Base-by-base conservation (phyloP, 228 moss, liverwort and hornwort species). In the Sphagnum magellanicum region DNA sequence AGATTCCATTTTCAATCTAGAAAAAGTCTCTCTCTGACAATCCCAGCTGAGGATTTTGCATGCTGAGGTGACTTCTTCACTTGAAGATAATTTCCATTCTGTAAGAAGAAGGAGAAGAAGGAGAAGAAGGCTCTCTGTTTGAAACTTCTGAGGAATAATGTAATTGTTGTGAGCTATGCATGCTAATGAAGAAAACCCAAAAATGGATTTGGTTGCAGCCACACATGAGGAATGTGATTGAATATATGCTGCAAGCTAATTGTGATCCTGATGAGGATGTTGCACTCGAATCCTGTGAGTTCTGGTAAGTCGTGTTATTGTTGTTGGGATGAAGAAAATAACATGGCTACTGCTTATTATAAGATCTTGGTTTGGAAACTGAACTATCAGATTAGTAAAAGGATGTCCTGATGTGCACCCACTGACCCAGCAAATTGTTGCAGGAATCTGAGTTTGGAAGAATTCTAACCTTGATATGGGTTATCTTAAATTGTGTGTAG, bases 161-260 rank as follows among this genome's bases (percentile, higher is more conserved):
- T 32, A 32, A 32, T 32, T 32, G 32, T 32, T 32, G 32, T 32
- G 32, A 32, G 32, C 32, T 32, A 4, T 55, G 55, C 55, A 55
- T 12, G 8, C 55, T 55, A 55, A 12, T 55, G 1, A 55, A 12
- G 55, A 8, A 8, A 55, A 12, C 55, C 55, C 55, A 55, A 55
- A 55, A 8, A 12, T 8, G 55, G 55, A 55, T 12, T 55, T 82
- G 69, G 52, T 58, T 86, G 82, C 95, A 95, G 95, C 95, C 95
- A 51, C 89, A 95, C 69, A 81, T 95, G 87, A 90, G 89, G 81
- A 92, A 92, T 78, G 95, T 95, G 73, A 90, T 95, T 67, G 95
- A 92, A 71, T 95, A 95, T 73, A 95, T 95, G 92, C 87, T 95
- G 75, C 95, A 91, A 83, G 95, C 95, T 47, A 95, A 95, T 81